Evolutionary conservation across 495 filamentous ascomycete genomes (phyloP).

Genomic region (Aspergillus cristatus): DNA sequence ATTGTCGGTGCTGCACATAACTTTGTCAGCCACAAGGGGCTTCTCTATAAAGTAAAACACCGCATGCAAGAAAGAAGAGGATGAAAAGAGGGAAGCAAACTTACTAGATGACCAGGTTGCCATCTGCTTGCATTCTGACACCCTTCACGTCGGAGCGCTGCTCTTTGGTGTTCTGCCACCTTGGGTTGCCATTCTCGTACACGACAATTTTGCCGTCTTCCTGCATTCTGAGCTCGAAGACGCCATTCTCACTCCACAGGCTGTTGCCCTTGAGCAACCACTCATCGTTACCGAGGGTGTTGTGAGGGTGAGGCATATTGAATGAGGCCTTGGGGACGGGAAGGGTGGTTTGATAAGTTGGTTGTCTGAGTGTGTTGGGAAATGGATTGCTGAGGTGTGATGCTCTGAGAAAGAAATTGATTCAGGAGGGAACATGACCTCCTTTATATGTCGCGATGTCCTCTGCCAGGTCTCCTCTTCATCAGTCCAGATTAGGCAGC

Average conservation of each 20-base stretch:
- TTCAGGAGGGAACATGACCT: neutral
- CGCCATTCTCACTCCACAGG: conserved; percentile 15
- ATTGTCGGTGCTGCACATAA: conserved; percentile 9
- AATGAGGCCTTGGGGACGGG: neutral
- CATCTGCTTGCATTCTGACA: conserved; percentile 15
- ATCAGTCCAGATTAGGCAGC: neutral
- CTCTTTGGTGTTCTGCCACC: conserved; percentile 16
- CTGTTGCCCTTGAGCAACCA: conserved; percentile 14
- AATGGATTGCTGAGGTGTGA: neutral
- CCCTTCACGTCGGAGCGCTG: conserved; percentile 14
- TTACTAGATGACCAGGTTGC: conserved; percentile 20
- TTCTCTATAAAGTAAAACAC: neutral
- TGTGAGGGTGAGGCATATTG: conserved; percentile 9
- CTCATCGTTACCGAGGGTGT: conserved; percentile 20
- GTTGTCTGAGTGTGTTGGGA: neutral
- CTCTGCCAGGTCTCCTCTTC: no score
- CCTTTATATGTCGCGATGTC: neutral
- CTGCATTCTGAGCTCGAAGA: conserved; percentile 17
- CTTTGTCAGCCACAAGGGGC: conserved; percentile 4
- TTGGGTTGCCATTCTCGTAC: conserved; percentile 13
- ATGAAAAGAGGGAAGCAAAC: conserved; percentile 1
- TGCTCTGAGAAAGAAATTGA: no score
- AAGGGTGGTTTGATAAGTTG: neutral
- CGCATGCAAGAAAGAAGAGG: no score
- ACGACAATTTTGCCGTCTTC: conserved; percentile 18